Evolutionary conservation across 371 early-diverging fungal species (phyloP), one percentile per base, ranked within the genome.

Genomic region (Haplosporangium sp.): DNA sequence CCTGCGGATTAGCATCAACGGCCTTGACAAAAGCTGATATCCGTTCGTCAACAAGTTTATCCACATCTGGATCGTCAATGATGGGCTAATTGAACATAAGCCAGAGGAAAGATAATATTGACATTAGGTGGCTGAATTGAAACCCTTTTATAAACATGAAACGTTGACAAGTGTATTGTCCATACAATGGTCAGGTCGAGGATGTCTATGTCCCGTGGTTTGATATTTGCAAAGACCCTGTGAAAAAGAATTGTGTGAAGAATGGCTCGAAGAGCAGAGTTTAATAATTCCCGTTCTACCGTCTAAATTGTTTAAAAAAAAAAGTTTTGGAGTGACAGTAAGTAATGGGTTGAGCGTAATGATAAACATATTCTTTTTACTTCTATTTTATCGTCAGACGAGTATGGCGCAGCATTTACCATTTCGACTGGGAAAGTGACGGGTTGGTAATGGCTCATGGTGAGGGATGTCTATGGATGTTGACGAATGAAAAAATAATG

Each of bases 241-340:
- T 96, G 95, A 73, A 96, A 96, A 50, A 96, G 86, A 61, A 96
- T 94, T 4, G 95, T 92, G 79, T 96, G 95, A 9, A 95, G 83
- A 35, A 96, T 76, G 2, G 94, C 95, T 78, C 70, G 75, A 71
- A 94, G 86, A 6, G 88, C 91, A 58, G 90, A 88, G 55, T 88
- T 86, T 27, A 92, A 85, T 57, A 90, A 88, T 57, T 86, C 86
- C 61, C 89, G 84, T 74, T 88, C 86, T 66, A 89, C 90, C 71
- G 86, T 84, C 85, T 84, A 72, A 58, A 39, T 39, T 40, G 17
- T 15, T 59, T 59, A 59, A n/a, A 17, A 59, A 39, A 17, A n/a
- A 55, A 10, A 3, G 10, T 9, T 27, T 27, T 27, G 27, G 27
- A 27, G 27, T 2, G 34, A 4, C 35, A 27, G 34, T 55, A 27